A percentile compares a stretch with the other conserved stretches of the same genome.
Evolutionary conservation across 2,329 filamentous ascomycete species (phyloP).

Genomic region (Dothistroma septosporum): DNA sequence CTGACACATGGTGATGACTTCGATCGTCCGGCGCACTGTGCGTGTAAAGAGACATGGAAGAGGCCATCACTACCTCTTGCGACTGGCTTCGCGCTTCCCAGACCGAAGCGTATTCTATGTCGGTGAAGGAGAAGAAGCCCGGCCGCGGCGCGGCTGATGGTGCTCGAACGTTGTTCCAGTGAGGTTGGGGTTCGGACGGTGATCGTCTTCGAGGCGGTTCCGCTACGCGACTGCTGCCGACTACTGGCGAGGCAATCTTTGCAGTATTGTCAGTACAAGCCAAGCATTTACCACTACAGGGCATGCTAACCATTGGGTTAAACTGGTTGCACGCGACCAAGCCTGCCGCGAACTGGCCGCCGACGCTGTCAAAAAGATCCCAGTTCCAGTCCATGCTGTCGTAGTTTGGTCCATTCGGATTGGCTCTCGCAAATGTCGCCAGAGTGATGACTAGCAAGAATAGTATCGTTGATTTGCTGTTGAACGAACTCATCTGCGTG

Average conservation of each 20-base stretch:
- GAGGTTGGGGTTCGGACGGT: not conserved
- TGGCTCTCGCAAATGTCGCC: constrained; percentile 4
- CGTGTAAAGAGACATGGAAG: not conserved
- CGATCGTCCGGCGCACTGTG: not conserved
- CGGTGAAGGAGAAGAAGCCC: not conserved
- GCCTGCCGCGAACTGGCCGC: constrained; percentile 5
- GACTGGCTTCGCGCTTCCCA: not conserved
- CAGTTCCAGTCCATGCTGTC: constrained; percentile 8
- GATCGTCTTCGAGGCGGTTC: not conserved
- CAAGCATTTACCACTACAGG: not conserved
- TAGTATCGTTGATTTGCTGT: not conserved
- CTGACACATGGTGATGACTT: not conserved
- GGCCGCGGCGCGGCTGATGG: not conserved
- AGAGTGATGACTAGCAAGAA: constrained; percentile 2
- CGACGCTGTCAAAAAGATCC: constrained; percentile 3
- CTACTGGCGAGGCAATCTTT: not conserved
- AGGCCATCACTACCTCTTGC: not conserved
- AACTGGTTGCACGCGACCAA: constrained; percentile 4
- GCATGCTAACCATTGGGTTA: constrained; percentile 3
- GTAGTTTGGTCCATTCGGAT: not conserved
- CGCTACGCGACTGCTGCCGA: not conserved
- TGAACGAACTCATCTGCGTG: constrained; percentile 4
- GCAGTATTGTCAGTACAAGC: not conserved
- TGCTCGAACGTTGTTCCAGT: not conserved
- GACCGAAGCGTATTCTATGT: not conserved